phyloP scores from a whole-genome alignment of 2,329 filamentous ascomycete genomes.

The Venturia asperata region DNA sequence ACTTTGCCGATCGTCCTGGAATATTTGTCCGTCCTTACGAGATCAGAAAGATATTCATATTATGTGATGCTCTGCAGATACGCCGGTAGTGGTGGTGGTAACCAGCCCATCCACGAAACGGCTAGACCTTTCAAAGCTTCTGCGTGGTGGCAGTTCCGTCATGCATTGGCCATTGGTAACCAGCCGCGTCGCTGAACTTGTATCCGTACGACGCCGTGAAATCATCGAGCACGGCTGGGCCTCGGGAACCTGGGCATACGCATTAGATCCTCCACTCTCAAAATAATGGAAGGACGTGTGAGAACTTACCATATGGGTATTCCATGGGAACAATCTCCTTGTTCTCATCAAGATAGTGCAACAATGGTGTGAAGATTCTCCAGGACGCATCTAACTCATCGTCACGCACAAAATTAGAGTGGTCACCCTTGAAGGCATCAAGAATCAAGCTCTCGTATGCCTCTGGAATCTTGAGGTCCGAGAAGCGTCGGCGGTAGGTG shows the following conservation, averaged over 20 bases:
- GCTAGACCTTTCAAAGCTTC: background rate
- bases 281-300: background rate
- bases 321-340: conserved; percentile 99
- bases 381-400: conserved; percentile 89
- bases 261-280: background rate
- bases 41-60: conserved; percentile 7
- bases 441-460: conserved; percentile 97
- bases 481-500: conserved; percentile 96
- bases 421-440: conserved; percentile 95
- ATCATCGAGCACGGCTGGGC: conserved; percentile 91
- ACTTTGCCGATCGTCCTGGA: background rate
- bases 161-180: conserved; percentile 35
- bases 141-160: conserved; percentile 14
- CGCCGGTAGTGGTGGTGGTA: background rate
- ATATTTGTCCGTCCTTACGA: background rate
- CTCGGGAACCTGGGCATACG: conserved; percentile 68
- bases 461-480: conserved; percentile 98
- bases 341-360: conserved; percentile 98
- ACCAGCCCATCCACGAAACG: background rate
- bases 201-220: conserved; percentile 98
- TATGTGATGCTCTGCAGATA: conserved; percentile 4
- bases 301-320: conserved; percentile 85
- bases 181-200: conserved; percentile 74
- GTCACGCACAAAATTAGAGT: conserved; percentile 77
- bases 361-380: conserved; percentile 94